These are phyloP conservation scores for Noccaea bulbosa DNA, from an alignment of 345 rosid species.

Conservation along the genomic window DNA sequence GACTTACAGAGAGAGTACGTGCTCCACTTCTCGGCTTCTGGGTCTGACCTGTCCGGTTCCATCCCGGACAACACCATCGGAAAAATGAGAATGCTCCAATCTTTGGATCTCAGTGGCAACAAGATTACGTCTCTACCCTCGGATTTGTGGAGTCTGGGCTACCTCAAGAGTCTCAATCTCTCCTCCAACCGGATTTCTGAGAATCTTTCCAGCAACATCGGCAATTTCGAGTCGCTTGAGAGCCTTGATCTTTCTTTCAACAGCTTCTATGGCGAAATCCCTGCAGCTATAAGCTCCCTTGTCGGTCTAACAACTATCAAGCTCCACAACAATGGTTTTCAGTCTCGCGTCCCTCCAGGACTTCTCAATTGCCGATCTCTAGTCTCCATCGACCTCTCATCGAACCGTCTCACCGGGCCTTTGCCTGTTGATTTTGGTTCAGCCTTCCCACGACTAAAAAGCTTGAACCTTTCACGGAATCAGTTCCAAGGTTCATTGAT, in stretches of 20 bases:
- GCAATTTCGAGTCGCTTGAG: constrained; percentile 68
- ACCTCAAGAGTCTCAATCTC: constrained; percentile 66
- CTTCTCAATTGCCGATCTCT: constrained; percentile 60
- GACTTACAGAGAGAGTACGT: constrained; percentile 54
- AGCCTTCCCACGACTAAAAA: constrained; percentile 66
- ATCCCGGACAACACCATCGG: constrained; percentile 88
- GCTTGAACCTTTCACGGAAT: constrained; percentile 73
- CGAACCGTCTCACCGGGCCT: constrained; percentile 64
- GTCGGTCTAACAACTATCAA: constrained; percentile 56
- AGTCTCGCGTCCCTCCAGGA: constrained; percentile 62
- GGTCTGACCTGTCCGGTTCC: constrained; percentile 68
- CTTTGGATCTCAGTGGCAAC: constrained; percentile 83
- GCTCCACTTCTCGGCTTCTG: constrained; percentile 52
- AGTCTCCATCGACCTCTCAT: constrained; percentile 67
- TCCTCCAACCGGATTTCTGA: constrained; percentile 74
- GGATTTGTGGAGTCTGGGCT: constrained; percentile 85
- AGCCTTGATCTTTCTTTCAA: constrained; percentile 74
- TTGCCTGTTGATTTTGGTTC: constrained; percentile 73
- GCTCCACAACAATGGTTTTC: constrained; percentile 62
- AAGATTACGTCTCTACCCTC: constrained; percentile 76
- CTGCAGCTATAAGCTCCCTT: constrained; percentile 66
- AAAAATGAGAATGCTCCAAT: constrained; percentile 65
- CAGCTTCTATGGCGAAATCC: constrained; percentile 76
- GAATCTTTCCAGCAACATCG: constrained; percentile 70
- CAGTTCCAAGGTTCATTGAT: constrained; percentile 67